phyloP scores from a whole-genome alignment of 345 rosid species.

The Salix brachista region DNA sequence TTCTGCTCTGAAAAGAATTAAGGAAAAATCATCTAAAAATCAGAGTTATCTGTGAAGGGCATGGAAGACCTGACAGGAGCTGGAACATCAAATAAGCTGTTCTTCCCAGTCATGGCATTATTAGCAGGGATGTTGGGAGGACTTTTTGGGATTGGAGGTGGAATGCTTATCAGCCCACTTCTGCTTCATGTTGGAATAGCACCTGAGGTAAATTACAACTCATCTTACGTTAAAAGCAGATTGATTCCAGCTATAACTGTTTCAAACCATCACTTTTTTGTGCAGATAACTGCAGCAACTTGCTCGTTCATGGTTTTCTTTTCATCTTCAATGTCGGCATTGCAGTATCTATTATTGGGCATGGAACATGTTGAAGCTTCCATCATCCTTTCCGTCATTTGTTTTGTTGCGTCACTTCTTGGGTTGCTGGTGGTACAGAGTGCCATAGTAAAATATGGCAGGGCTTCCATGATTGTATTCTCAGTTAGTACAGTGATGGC shows the following conservation, averaged over 20 bases:
- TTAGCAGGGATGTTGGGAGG: conserved; percentile 81
- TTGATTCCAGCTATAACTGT: background rate
- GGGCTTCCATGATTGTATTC: conserved; percentile 83
- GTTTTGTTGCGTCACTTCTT: conserved; percentile 61
- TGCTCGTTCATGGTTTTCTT: conserved; percentile 71
- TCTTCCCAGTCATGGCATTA: conserved; percentile 67
- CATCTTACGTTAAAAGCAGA: background rate
- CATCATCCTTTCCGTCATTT: conserved; percentile 45
- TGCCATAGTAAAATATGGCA: conserved; percentile 50
- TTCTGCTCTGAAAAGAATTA: background rate
- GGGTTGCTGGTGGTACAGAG: conserved; percentile 67
- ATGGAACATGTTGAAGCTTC: conserved; percentile 56
- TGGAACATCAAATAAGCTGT: conserved; percentile 32
- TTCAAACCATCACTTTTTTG: background rate
- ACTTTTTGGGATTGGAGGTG: conserved; percentile 89
- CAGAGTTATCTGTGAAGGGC: conserved; percentile 28
- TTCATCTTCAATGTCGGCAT: conserved; percentile 63
- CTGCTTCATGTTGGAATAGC: conserved; percentile 73
- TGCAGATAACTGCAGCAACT: conserved; percentile 75
- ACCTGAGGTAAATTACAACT: conserved; percentile 50
- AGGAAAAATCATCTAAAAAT: background rate
- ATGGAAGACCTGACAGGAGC: conserved; percentile 24
- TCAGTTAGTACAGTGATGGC: conserved; percentile 78
- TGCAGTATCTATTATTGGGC: conserved; percentile 64
- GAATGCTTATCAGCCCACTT: conserved; percentile 86